Conservation (phyloP, 441 rosid genomes). For the Eruca vesicaria region DNA sequence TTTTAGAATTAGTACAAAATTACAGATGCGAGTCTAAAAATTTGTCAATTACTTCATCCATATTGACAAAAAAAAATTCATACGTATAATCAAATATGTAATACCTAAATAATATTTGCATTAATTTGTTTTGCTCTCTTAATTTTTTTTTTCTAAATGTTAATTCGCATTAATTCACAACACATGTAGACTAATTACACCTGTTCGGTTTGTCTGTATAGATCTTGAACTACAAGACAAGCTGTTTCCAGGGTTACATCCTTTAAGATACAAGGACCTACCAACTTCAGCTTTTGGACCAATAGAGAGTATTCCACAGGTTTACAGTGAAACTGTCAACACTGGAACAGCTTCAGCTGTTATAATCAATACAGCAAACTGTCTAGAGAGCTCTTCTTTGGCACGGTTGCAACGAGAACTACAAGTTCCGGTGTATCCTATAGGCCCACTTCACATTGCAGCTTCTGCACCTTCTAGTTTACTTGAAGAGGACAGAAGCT, state of each 20-base stretch:
- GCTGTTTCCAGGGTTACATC: conserved; percentile 28
- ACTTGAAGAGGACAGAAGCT: conserved; percentile 40
- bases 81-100: no score
- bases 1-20: no score
- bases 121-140: no score
- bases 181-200: no score
- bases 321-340: neutral
- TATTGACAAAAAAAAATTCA: no score
- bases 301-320: conserved; percentile 16
- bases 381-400: conserved; percentile 34
- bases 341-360: conserved; percentile 33
- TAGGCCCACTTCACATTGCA: conserved; percentile 43
- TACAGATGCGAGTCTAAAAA: no score
- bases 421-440: conserved; percentile 35
- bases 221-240: conserved; percentile 26
- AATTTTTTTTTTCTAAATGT: no score
- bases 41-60: no score
- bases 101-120: no score
- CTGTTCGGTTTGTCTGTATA: neutral
- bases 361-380: conserved; percentile 35
- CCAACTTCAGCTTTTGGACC: conserved; percentile 22
- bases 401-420: conserved; percentile 13
- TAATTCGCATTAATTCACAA: no score
- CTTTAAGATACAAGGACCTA: conserved; percentile 36
- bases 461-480: conserved; percentile 29